Base-by-base conservation (phyloP, 495 filamentous ascomycete species). In the Xylaria longipes region DNA sequence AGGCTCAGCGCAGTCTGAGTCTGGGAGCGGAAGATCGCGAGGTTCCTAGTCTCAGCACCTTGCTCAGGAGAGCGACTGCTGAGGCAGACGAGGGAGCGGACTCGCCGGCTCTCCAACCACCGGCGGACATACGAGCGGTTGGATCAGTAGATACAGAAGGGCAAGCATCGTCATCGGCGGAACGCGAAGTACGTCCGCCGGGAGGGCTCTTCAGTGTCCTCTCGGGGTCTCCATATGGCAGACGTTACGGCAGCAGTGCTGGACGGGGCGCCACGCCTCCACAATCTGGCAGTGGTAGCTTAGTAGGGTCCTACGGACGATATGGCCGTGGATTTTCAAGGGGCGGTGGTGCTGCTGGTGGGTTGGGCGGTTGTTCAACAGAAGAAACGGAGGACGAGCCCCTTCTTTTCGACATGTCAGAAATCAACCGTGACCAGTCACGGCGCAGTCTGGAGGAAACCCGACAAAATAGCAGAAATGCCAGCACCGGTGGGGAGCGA, bases 401-500 rank as follows among this genome's bases (percentile, higher is more conserved):
- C 33, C 80, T 97, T 12, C 81, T 97, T 22, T 97, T 97, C 76
- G 91, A 92, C 50, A 95, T 97, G 92, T 94, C 92, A 69, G 94
- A 97, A 75, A 88, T 96, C 71, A 91, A 89, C 62, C 75, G 77
- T 41, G 82, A 88, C 33, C 84, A 85, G 25, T 89, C 88, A 17
- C 87, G 92, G 63, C 86, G 92, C 67, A 95, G 93, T 73, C 80
- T 94, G 22, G 93, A 95, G 75, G 93, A 94, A 75, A 65, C n/a
- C n/a, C 46, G 69, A 58, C 50, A 71, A 12, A 54, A 20, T 22
- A 25, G 20, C 48, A 86, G 83, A 22, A 75, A 88, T 65, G 86
- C 86, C 33, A 82, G 85, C 25, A 70, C 71, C 9, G 64, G 74
- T 29, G 71, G 69, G n/a, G 77, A 80, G 27, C 73, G 78, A 62